Conservation (phyloP, 2,329 filamentous ascomycete species). For the Alternaria angustiovoidea region DNA sequence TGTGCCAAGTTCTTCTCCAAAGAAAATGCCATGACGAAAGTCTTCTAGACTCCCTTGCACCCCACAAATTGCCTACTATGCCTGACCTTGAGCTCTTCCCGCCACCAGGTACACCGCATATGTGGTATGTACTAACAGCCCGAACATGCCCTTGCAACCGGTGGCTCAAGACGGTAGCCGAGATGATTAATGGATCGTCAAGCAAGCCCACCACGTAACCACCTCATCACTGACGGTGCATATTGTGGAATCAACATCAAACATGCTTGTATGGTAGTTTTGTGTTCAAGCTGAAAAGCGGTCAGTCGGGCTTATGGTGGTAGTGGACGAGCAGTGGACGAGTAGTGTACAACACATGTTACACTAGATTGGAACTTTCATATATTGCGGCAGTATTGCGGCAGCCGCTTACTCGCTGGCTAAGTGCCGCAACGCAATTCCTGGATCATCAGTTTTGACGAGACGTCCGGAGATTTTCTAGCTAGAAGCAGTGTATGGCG, state of each 20-base stretch:
- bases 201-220: conserved; percentile 1
- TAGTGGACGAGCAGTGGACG: not conserved
- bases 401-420: conserved; percentile 5
- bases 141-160: conserved; percentile 16
- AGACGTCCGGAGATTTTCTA: conserved; percentile 5
- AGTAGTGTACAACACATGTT: not conserved
- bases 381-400: conserved; percentile 15
- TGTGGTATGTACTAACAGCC: not conserved
- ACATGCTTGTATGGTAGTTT: not conserved
- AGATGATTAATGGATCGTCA: conserved; percentile 6
- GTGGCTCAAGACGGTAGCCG: conserved; percentile 12
- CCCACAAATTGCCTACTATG: conserved; percentile 9
- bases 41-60: not conserved
- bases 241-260: not conserved
- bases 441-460: not conserved
- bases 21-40: not conserved
- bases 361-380: conserved; percentile 9
- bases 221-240: not conserved
- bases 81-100: not conserved
- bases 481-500: conserved; percentile 1
- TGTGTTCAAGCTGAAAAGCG: not conserved
- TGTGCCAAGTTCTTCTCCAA: not conserved
- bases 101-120: not conserved
- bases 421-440: conserved; percentile 2
- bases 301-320: not conserved